These are phyloP conservation scores for Mucor irregularis DNA, from an alignment of 371 early-diverging fungal species.

Conservation along the genomic window DNA sequence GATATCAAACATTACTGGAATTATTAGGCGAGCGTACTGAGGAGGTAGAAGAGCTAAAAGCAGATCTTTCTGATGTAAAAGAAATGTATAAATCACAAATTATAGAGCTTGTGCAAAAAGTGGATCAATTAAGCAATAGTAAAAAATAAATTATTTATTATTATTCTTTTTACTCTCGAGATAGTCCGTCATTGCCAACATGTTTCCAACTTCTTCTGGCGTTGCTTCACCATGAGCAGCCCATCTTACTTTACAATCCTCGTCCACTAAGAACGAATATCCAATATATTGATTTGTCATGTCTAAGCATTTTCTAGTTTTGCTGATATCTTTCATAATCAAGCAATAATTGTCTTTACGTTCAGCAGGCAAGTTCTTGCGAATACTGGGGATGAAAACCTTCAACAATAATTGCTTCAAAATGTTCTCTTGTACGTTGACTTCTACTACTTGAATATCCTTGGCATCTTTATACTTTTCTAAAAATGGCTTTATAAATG, in stretches of 20 bases:
- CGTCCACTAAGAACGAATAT: conserved; percentile 79
- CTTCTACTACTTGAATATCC: conserved; percentile 47
- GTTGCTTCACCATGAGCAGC: conserved; percentile 82
- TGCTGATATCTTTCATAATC: conserved; percentile 60
- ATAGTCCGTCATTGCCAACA: conserved; percentile 54
- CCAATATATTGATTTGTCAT: conserved; percentile 80
- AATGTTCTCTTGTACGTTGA: conserved; percentile 64
- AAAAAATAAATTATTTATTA: conserved; percentile 21
- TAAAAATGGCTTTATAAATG: conserved; percentile 57
- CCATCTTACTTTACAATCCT: conserved; percentile 78
- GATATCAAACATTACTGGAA: conserved; percentile 80
- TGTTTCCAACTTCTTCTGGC: conserved; percentile 60
- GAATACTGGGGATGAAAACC: conserved; percentile 63
- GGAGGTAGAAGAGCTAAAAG: conserved; percentile 78
- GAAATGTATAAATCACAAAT: conserved; percentile 76
- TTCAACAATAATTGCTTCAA: conserved; percentile 63
- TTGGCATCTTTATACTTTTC: conserved; percentile 34
- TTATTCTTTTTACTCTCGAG: conserved; percentile 15
- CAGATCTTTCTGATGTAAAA: conserved; percentile 82
- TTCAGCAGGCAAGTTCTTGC: conserved; percentile 57
- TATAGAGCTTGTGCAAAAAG: conserved; percentile 62
- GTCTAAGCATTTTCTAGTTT: conserved; percentile 56
- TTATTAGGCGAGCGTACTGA: conserved; percentile 90
- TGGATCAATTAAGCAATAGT: conserved; percentile 34
- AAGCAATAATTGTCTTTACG: conserved; percentile 65